Percentiles rank a stretch among this genome's conserved stretches.
These are phyloP conservation scores for Boeremia exigua DNA, from an alignment of 2,329 filamentous ascomycete genomes.

Conservation along the genomic window DNA sequence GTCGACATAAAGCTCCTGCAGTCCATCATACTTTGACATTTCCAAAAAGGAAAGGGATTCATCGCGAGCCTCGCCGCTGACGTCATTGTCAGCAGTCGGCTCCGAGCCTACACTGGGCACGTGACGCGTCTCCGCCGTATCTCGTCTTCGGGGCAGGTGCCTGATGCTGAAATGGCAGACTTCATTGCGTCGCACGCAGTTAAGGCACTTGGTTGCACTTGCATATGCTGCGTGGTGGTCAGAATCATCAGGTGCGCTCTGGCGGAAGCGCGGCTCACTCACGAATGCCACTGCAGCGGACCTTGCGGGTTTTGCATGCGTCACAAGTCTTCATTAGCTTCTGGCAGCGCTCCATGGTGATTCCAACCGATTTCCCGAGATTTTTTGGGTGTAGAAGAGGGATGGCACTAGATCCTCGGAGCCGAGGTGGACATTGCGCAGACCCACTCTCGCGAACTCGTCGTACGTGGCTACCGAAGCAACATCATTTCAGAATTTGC, in stretches of 20 bases:
- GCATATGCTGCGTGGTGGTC: neutral
- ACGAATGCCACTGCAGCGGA: neutral
- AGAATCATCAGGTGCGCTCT: neutral
- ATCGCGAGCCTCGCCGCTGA: neutral
- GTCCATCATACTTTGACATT: neutral
- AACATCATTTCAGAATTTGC: neutral
- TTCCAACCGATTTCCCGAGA: neutral
- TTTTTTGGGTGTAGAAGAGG: neutral
- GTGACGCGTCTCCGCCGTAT: neutral
- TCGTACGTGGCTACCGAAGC: neutral
- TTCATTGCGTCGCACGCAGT: neutral
- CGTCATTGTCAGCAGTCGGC: neutral
- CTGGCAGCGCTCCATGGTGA: neutral
- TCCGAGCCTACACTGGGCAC: neutral
- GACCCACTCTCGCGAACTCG: neutral
- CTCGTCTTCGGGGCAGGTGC: neutral
- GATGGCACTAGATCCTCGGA: neutral
- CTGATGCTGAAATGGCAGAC: neutral
- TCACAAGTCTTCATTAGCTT: neutral
- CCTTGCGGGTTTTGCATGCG: neutral
- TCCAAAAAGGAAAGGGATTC: neutral
- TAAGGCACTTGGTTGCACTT: neutral
- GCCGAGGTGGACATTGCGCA: neutral
- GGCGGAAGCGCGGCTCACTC: neutral
- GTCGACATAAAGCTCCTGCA: neutral